Evolutionary conservation across 129 eudicot genomes (phyloP).

Genomic region (Flaveria linearis): DNA sequence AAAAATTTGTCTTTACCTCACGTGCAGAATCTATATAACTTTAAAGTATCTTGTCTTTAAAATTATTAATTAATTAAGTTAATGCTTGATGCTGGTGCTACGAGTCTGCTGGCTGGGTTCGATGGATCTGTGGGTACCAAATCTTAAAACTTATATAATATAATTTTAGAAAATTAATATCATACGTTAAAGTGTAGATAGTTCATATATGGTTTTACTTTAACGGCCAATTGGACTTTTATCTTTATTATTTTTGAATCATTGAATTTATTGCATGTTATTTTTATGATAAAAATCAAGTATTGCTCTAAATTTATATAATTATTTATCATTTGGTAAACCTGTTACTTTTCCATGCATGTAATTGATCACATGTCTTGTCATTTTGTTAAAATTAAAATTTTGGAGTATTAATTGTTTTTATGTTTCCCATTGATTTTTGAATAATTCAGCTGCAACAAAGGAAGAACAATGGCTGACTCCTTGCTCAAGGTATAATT

Average conservation of each 20-base stretch:
- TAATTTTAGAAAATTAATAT: too few species aligned
- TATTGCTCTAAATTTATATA: background rate
- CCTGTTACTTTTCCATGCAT: conserved; percentile 18
- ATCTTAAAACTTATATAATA: too few species aligned
- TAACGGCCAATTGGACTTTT: background rate
- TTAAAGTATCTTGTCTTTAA: conserved; percentile 14
- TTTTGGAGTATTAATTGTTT: conserved; percentile 1
- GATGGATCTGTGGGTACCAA: conserved; percentile 37
- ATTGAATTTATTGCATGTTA: background rate
- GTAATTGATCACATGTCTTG: background rate
- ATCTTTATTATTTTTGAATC: background rate
- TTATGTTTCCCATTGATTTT: background rate
- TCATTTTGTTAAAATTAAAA: background rate
- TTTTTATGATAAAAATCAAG: background rate
- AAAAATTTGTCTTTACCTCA: conserved; percentile 19
- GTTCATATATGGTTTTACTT: too few species aligned
- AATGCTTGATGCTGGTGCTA: conserved; percentile 7
- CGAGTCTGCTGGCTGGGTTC: conserved; percentile 19
- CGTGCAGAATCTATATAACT: conserved; percentile 18
- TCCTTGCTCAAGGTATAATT: conserved; percentile 22
- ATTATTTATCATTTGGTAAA: background rate
- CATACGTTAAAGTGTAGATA: too few species aligned
- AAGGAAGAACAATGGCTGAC: conserved; percentile 20
- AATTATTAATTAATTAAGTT: background rate
- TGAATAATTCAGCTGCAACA: background rate